Base-by-base conservation (phyloP, 1,284 basidiomycete species). In the Malassezia globosa region DNA sequence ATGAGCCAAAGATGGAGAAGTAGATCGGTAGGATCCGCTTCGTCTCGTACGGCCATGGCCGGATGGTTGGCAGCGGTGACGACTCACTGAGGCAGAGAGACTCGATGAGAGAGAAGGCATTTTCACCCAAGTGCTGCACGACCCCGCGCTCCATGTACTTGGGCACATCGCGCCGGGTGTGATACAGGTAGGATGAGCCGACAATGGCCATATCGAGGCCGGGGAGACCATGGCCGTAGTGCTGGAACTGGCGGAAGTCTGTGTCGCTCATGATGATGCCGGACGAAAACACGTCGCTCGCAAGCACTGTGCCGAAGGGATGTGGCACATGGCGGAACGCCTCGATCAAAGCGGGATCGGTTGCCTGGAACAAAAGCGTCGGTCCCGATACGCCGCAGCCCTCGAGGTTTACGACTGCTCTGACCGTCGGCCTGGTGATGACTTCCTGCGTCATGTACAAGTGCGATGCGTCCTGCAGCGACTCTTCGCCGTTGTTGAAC, bases 401-500 rank as follows among this genome's bases (percentile, higher is more conserved):
- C 78, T 96, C 92, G 10, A 97, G 78, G 65, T 97, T 96, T 70
- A 96, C 81, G 4, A 83, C 82, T 0, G 87, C 87, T 7, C 85
- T 81, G 18, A 96, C 82, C 13, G 83, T 87, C 21, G 54, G 29
- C 21, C 55, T 56, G 36, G 67, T 69, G 19, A 56, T 40, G 48
- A 60, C 54, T 50, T 71, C 62, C 40, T 69, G 64, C 37, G 68
- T 69, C 37, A 66, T 61, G 56, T 65, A 71, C 23, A 71, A 76
- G 72, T 97, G 90, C 0, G 87, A 90, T 0, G 85, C 90, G 64
- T 95, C 90, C 72, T 94, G 89, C 21, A 75, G 66, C 57, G 67
- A 84, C 64, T 92, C 87, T 69, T 97, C 90, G 5, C 85, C 94
- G 55, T 94, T 81, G 66, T 96, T 96, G 76, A 94, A 96, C 54